Evolutionary conservation across 1,139 yeast genomes (phyloP).

Genomic region (Yamadazyma spencermartinsiae): DNA sequence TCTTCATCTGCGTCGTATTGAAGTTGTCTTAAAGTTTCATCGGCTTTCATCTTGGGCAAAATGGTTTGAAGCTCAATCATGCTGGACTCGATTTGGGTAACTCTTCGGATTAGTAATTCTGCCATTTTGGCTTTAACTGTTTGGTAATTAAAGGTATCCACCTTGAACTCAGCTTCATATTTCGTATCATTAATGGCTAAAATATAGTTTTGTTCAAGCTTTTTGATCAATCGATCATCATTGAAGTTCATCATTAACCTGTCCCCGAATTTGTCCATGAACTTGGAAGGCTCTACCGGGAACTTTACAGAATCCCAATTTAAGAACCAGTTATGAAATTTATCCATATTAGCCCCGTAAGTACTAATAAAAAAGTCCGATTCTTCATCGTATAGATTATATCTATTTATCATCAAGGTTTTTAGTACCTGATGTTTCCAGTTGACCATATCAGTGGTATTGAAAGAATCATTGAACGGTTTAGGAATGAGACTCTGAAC

Average conservation of each 20-base stretch:
- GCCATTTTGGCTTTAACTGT: conserved; percentile 38
- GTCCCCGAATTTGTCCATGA: conserved; percentile 24
- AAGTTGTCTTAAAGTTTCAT: conserved; percentile 52
- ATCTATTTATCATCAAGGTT: conserved; percentile 31
- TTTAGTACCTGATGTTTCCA: conserved; percentile 39
- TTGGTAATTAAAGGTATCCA: conserved; percentile 36
- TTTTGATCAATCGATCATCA: conserved; percentile 27
- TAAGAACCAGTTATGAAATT: conserved; percentile 28
- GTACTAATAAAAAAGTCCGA: conserved; percentile 23
- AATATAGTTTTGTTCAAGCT: conserved; percentile 17
- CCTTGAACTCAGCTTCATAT: conserved; percentile 11
- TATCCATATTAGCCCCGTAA: conserved; percentile 32
- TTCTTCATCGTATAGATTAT: conserved; percentile 19
- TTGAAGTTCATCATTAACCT: conserved; percentile 22
- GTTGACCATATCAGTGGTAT: conserved; percentile 21
- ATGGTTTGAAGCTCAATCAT: conserved; percentile 25
- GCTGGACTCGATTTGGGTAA: conserved; percentile 31
- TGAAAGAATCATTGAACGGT: conserved; percentile 21
- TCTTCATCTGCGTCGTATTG: conserved; percentile 51
- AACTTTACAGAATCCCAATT: conserved; percentile 21
- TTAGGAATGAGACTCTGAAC: conserved; percentile 26
- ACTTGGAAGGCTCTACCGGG: conserved; percentile 16
- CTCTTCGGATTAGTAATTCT: conserved; percentile 36
- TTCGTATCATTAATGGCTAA: conserved; percentile 8
- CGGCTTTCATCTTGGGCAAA: conserved; percentile 33